Evolutionary conservation across 345 rosid species (phyloP).

Genomic region (Brassica cretica): DNA sequence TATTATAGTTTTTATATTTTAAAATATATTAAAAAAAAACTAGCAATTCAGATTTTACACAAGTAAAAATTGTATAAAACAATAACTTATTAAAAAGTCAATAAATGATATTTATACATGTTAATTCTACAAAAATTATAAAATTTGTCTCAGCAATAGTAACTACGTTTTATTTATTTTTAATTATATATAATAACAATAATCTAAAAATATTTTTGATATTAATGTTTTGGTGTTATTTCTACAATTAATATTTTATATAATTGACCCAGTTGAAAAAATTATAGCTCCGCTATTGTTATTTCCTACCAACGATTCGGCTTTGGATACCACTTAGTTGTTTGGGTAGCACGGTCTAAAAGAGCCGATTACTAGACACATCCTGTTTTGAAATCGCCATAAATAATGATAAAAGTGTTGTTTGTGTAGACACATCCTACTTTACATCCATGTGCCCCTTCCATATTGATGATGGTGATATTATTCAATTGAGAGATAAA

Average conservation of each 20-base stretch:
- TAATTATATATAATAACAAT: neutral
- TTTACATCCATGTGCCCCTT: neutral
- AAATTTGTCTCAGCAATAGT: neutral
- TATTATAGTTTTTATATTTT: neutral
- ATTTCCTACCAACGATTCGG: neutral
- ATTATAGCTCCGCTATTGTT: neutral
- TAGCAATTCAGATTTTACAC: neutral
- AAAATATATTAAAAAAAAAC: neutral
- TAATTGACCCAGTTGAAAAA: neutral
- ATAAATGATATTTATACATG: neutral
- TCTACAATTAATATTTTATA: too few species aligned
- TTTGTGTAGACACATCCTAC: neutral
- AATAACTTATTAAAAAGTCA: neutral
- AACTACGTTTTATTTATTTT: neutral
- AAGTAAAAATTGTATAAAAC: neutral
- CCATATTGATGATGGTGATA: neutral
- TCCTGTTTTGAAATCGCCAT: neutral
- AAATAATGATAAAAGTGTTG: neutral
- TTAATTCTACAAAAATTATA: too few species aligned
- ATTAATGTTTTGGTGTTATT: neutral
- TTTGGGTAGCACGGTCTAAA: too few species aligned
- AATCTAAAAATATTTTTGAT: too few species aligned
- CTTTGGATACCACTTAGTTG: neutral
- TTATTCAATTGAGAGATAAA: neutral
- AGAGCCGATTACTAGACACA: neutral